Percentiles rank a stretch among this genome's conserved stretches.
Conservation (phyloP, 257 asterid species). For the Eustoma russellianum region DNA sequence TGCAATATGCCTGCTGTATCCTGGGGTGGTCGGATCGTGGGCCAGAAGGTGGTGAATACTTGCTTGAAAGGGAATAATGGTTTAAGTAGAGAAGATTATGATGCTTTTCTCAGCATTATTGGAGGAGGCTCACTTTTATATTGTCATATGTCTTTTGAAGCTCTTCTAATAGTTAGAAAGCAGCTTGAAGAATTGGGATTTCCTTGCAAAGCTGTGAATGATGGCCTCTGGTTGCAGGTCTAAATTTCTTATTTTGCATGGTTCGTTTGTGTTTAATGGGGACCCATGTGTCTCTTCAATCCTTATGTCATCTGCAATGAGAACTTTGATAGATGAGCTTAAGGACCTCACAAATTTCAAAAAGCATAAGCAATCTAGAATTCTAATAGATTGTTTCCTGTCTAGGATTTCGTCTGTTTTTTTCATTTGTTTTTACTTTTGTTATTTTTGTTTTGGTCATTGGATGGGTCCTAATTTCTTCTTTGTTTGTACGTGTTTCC, state of each 20-base stretch:
- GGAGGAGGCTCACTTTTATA: slow-evolving; percentile 90
- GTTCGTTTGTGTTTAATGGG: background rate
- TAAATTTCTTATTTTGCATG: slow-evolving; percentile 12
- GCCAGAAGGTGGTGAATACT: slow-evolving; percentile 68
- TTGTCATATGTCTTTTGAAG: slow-evolving; percentile 94
- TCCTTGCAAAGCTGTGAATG: slow-evolving; percentile 96
- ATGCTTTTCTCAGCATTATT: slow-evolving; percentile 66
- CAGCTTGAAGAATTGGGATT: slow-evolving; percentile 96
- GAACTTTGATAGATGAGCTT: background rate
- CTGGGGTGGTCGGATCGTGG: slow-evolving; percentile 95
- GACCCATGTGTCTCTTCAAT: background rate
- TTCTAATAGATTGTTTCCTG: background rate
- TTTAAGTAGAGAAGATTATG: slow-evolving; percentile 73
- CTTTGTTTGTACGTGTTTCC: slow-evolving; percentile 12
- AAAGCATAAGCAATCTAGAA: background rate
- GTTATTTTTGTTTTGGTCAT: background rate
- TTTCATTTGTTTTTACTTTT: background rate
- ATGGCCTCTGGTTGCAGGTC: slow-evolving; percentile 98
- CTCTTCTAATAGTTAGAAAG: slow-evolving; percentile 76
- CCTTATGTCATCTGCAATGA: background rate
- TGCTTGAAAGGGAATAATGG: slow-evolving; percentile 60
- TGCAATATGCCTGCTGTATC: slow-evolving; percentile 60
- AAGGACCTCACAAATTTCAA: too few relatives aligned
- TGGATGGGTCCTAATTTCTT: slow-evolving; percentile 6
- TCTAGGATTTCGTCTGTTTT: too few relatives aligned